Evolutionary conservation across 2,329 filamentous ascomycete genomes (phyloP).

Genomic region (Didymella pomorum): DNA sequence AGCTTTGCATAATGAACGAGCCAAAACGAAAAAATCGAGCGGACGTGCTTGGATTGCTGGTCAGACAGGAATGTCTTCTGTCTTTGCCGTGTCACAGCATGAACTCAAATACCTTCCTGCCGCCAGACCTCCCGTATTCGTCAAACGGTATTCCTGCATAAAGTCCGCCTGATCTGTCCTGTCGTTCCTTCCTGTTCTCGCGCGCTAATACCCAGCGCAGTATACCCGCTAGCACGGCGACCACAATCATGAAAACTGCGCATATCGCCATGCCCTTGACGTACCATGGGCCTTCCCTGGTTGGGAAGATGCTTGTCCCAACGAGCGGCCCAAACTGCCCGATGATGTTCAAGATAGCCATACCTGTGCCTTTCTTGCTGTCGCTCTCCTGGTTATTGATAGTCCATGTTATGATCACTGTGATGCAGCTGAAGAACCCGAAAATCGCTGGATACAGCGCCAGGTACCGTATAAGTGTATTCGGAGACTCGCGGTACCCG

Average conservation of each 20-base stretch:
- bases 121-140: constrained; percentile 26
- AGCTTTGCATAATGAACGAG: not conserved
- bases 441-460: constrained; percentile 79
- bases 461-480: constrained; percentile 66
- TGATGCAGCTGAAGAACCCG: constrained; percentile 87
- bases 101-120: constrained; percentile 36
- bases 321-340: constrained; percentile 78
- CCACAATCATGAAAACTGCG: constrained; percentile 59
- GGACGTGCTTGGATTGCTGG: not conserved
- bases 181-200: constrained; percentile 33
- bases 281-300: constrained; percentile 59
- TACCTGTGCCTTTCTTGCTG: constrained; percentile 74
- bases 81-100: constrained; percentile 34
- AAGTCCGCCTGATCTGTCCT: constrained; percentile 20
- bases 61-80: not conserved
- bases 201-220: constrained; percentile 53
- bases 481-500: constrained; percentile 51
- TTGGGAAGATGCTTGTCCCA: constrained; percentile 64
- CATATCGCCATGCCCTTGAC: constrained; percentile 60
- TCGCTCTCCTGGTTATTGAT: constrained; percentile 82
- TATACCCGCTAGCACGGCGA: constrained; percentile 53
- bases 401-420: constrained; percentile 85
- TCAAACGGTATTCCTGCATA: constrained; percentile 42
- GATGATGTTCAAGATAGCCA: constrained; percentile 81
- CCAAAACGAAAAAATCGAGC: not conserved